Evolutionary conservation across 1,284 basidiomycete genomes (phyloP).

Genomic region (Ceratobasidium sp.): DNA sequence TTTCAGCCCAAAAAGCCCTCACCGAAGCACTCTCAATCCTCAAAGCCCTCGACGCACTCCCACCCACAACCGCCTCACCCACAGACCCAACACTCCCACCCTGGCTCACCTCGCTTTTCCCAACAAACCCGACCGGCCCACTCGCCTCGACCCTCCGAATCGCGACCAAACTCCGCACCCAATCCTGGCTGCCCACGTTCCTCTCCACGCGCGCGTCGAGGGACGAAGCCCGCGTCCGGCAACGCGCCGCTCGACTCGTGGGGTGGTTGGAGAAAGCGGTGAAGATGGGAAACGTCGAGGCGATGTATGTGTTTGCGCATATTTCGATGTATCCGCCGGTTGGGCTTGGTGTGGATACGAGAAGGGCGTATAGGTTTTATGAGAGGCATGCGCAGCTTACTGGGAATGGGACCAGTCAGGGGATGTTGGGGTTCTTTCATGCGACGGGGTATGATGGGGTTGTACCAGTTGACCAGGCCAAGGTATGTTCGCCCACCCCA

Average conservation of each 20-base stretch:
- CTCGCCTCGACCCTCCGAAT: slow-evolving; percentile 76
- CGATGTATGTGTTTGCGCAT: slow-evolving; percentile 77
- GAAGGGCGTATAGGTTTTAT: slow-evolving; percentile 73
- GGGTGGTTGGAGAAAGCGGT: slow-evolving; percentile 84
- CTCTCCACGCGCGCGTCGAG: slow-evolving; percentile 57
- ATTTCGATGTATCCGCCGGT: slow-evolving; percentile 64
- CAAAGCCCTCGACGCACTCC: slow-evolving; percentile 36
- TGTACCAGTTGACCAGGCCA: slow-evolving; percentile 60
- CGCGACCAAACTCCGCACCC: slow-evolving; percentile 71
- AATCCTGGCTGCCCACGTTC: slow-evolving; percentile 63
- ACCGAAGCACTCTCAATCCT: slow-evolving; percentile 33
- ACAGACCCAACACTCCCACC: slow-evolving; percentile 52
- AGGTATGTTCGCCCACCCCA: slow-evolving; percentile 63
- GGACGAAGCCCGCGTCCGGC: slow-evolving; percentile 47
- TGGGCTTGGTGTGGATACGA: slow-evolving; percentile 69
- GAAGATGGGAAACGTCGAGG: slow-evolving; percentile 82
- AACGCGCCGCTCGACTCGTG: slow-evolving; percentile 60
- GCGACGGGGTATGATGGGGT: slow-evolving; percentile 84
- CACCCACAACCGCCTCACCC: slow-evolving; percentile 21
- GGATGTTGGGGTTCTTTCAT: slow-evolving; percentile 87
- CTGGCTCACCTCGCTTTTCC: slow-evolving; percentile 73
- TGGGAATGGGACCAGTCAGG: slow-evolving; percentile 87
- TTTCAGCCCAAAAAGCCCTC: slow-evolving; percentile 27
- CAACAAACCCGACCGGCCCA: slow-evolving; percentile 70
- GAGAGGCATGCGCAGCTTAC: slow-evolving; percentile 73